Conservation (phyloP, 768 basidiomycete genomes). For the Tulasnella calospora region DNA sequence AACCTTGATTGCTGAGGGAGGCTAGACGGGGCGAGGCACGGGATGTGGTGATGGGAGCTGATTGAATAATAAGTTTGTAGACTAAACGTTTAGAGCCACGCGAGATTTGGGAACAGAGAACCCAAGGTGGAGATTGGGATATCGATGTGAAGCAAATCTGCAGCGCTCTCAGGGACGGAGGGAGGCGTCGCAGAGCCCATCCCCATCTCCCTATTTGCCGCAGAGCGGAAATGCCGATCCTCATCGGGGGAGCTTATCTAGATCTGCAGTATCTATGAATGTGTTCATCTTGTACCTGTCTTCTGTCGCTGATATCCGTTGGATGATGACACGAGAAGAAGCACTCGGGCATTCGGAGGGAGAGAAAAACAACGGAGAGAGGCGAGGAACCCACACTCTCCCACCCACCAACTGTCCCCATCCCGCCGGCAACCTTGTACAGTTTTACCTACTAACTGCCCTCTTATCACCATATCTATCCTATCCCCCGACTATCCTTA, state of each 20-base stretch:
- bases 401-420: not conserved
- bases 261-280: not conserved
- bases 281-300: slow-evolving; percentile 4
- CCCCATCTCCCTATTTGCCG: not conserved
- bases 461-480: not conserved
- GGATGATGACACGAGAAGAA: slow-evolving; percentile 1
- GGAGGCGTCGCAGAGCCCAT: slow-evolving; percentile 3
- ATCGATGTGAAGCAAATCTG: slow-evolving; percentile 1
- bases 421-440: slow-evolving; percentile 4
- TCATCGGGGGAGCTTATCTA: not conserved
- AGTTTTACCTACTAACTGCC: not conserved
- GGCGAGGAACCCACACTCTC: slow-evolving; percentile 4
- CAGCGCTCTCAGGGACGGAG: not conserved
- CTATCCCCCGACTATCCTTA: not conserved
- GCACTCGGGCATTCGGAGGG: not conserved
- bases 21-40: not conserved
- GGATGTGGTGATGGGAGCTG: not conserved
- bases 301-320: not conserved
- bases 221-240: not conserved
- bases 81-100: not conserved
- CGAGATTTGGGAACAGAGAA: not conserved
- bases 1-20: not conserved
- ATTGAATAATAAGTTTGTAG: not conserved
- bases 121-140: not conserved
- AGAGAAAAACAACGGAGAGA: slow-evolving; percentile 8